These are phyloP conservation scores for Thozetella sp. DNA, from an alignment of 495 filamentous ascomycete species.

Conservation along the genomic window DNA sequence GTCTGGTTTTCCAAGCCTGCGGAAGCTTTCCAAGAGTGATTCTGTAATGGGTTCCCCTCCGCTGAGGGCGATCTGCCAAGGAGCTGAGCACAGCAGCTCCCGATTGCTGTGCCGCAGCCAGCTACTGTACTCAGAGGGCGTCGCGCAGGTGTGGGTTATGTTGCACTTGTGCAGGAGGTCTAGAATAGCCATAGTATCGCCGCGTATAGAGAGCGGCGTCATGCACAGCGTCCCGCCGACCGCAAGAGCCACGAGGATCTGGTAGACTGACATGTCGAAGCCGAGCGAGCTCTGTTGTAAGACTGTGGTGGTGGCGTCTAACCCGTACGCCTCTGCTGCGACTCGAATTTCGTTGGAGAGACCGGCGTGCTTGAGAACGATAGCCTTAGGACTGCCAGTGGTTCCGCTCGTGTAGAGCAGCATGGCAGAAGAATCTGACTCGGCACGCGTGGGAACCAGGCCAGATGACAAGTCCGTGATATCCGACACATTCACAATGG, in stretches of 20 bases:
- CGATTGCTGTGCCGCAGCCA: conserved; percentile 15
- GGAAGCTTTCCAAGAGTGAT: conserved; percentile 13
- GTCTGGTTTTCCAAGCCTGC: conserved; percentile 5
- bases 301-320: conserved; percentile 11
- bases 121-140: conserved; percentile 22
- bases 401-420: conserved; percentile 50
- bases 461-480: not conserved
- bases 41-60: conserved; percentile 21
- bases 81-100: not conserved
- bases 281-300: conserved; percentile 27
- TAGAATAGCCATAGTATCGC: conserved; percentile 19
- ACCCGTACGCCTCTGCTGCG: conserved; percentile 1
- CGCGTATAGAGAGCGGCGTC: conserved; percentile 10
- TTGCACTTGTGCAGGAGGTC: conserved; percentile 13
- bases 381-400: conserved; percentile 47
- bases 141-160: conserved; percentile 24
- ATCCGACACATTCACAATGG: conserved; percentile 5
- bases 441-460: not conserved
- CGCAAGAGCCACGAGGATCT: conserved; percentile 24
- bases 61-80: conserved; percentile 22
- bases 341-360: conserved; percentile 18
- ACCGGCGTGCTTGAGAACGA: conserved; percentile 29
- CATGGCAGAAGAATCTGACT: conserved; percentile 20
- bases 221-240: conserved; percentile 23
- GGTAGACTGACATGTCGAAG: conserved; percentile 29